Conservation (phyloP, 75 land plant genomes). For the Ceratopteris richardii region DNA sequence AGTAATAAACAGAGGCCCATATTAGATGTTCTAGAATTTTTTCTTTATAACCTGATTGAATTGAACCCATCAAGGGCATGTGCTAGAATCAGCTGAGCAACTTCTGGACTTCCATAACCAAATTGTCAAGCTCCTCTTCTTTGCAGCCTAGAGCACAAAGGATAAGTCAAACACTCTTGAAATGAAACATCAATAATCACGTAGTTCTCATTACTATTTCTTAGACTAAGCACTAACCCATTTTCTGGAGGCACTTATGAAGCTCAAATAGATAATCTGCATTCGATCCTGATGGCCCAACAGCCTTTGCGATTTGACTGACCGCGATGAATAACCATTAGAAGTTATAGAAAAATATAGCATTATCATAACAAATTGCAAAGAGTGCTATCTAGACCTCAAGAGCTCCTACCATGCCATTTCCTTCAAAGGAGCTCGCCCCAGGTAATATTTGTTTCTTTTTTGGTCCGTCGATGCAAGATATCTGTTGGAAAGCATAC, state of each 20-base stretch:
- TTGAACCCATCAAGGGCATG: too few species aligned
- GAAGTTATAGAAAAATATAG: not conserved
- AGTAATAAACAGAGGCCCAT: too few species aligned
- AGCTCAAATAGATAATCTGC: slow-evolving; percentile 81
- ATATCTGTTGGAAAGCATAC: slow-evolving; percentile 29
- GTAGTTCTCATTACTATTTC: too few species aligned
- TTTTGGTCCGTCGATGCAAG: slow-evolving; percentile 61
- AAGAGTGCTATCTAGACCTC: slow-evolving; percentile 3
- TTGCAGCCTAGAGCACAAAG: too few species aligned
- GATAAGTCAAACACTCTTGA: too few species aligned
- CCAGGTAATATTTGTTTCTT: slow-evolving; percentile 62
- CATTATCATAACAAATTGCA: not conserved
- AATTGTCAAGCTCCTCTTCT: not conserved
- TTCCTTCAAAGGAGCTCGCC: slow-evolving; percentile 77
- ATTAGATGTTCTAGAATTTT: too few species aligned
- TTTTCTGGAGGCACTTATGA: slow-evolving; percentile 46
- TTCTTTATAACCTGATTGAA: too few species aligned
- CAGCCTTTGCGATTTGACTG: slow-evolving; percentile 75
- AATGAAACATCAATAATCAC: too few species aligned
- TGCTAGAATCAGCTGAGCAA: too few species aligned
- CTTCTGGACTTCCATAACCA: too few species aligned
- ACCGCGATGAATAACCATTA: not conserved
- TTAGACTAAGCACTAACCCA: slow-evolving; percentile 37
- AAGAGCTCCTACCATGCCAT: slow-evolving; percentile 57
- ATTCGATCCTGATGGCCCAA: slow-evolving; percentile 91